Evolutionary conservation across 331 rosid genomes (phyloP).

Genomic region (Spiraea crenata): DNA sequence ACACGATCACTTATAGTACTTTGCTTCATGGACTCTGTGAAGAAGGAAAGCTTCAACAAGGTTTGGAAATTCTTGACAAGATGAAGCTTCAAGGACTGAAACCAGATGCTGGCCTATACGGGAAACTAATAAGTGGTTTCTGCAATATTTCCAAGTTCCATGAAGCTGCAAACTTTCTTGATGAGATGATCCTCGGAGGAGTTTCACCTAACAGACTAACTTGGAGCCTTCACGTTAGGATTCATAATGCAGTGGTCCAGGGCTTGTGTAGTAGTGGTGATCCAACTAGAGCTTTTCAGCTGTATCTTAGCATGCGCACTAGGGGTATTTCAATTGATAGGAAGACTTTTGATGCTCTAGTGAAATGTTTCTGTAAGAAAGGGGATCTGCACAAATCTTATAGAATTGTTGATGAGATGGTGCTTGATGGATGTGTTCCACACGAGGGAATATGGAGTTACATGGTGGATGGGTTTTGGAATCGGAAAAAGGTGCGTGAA

Average conservation of each 20-base stretch:
- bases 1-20: slow-evolving; percentile 70
- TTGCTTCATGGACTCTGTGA: slow-evolving; percentile 72
- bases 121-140: slow-evolving; percentile 63
- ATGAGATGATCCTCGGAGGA: slow-evolving; percentile 82
- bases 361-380: slow-evolving; percentile 53
- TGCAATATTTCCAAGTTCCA: slow-evolving; percentile 55
- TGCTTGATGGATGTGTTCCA: slow-evolving; percentile 70
- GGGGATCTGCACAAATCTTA: slow-evolving; percentile 71
- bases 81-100: slow-evolving; percentile 89
- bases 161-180: slow-evolving; percentile 87
- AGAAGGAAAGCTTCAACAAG: slow-evolving; percentile 67
- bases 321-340: slow-evolving; percentile 61
- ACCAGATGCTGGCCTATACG: slow-evolving; percentile 79
- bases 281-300: slow-evolving; percentile 60
- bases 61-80: slow-evolving; percentile 80
- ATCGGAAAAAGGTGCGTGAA: slow-evolving; percentile 56
- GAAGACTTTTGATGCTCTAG: slow-evolving; percentile 50
- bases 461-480: slow-evolving; percentile 61
- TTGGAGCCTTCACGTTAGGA: slow-evolving; percentile 71
- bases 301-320: slow-evolving; percentile 70
- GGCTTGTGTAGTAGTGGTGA: slow-evolving; percentile 55
- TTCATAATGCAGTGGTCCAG: slow-evolving; percentile 68
- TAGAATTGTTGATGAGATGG: slow-evolving; percentile 75
- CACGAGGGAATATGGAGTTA: slow-evolving; percentile 63
- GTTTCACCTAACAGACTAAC: slow-evolving; percentile 61